Conservation (phyloP, 345 rosid genomes). For the Moricandia arvensis region DNA sequence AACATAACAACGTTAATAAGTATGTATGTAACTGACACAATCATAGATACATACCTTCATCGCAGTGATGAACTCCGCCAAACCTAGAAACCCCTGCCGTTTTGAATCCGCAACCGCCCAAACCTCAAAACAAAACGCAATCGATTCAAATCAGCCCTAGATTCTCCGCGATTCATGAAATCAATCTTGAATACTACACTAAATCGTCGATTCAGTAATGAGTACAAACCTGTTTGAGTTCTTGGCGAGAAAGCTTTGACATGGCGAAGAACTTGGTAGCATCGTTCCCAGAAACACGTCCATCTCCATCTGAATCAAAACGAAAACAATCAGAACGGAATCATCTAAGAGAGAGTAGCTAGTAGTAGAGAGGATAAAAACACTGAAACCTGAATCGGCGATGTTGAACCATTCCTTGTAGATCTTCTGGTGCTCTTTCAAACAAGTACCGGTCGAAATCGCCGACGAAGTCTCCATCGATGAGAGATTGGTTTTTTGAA, state of each 20-base stretch:
- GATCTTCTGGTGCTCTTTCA: conserved; percentile 71
- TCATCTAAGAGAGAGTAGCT: not conserved
- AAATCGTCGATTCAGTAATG: not conserved
- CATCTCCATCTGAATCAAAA: conserved; percentile 61
- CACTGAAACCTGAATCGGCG: conserved; percentile 70
- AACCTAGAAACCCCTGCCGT: conserved; percentile 79
- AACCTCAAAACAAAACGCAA: conserved; percentile 42
- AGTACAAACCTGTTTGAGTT: conserved; percentile 74
- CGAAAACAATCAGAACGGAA: not conserved
- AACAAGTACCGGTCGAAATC: conserved; percentile 39
- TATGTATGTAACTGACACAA: not conserved
- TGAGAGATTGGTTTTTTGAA: conserved; percentile 35
- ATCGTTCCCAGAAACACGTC: conserved; percentile 75
- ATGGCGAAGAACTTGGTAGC: conserved; percentile 76
- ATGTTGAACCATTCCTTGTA: conserved; percentile 77
- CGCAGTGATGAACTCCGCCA: conserved; percentile 67
- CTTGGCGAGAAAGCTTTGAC: conserved; percentile 82
- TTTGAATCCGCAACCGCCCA: conserved; percentile 90
- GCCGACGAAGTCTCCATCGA: conserved; percentile 52
- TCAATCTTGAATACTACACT: not conserved
- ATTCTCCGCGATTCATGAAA: not conserved
- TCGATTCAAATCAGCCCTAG: conserved; percentile 1
- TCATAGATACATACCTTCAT: conserved; percentile 60
- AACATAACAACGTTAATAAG: not conserved
- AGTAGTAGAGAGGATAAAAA: not conserved